Percentiles rank a stretch among this genome's conserved stretches.
phyloP scores from a whole-genome alignment of 2,329 filamentous ascomycete genomes.

The Rutstroemia sp. region DNA sequence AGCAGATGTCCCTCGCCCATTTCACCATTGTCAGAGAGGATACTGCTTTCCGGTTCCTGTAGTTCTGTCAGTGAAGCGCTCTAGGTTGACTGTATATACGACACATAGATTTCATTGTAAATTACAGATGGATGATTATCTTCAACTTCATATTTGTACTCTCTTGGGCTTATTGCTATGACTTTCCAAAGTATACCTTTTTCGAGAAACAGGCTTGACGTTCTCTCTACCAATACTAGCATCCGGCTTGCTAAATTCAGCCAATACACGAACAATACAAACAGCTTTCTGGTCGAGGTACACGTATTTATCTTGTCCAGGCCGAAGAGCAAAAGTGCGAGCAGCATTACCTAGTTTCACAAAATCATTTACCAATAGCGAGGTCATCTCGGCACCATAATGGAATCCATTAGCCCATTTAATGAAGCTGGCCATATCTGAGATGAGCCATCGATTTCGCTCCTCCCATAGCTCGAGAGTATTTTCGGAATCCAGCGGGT shows the following conservation, averaged over 20 bases:
- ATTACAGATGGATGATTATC: too few species aligned
- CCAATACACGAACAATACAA: not conserved
- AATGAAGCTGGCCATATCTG: not conserved
- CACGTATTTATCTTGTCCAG: not conserved
- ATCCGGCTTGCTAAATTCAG: not conserved
- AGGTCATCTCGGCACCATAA: not conserved
- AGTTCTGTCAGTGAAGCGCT: too few species aligned
- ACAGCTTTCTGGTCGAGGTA: not conserved
- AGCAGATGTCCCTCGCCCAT: too few species aligned
- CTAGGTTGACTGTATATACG: too few species aligned
- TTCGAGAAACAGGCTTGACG: not conserved
- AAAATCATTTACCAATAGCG: not conserved
- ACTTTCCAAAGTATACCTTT: not conserved
- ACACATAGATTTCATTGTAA: too few species aligned
- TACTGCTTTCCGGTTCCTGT: too few species aligned
- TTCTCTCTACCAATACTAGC: not conserved
- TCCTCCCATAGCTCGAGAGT: not conserved
- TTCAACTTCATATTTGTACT: not conserved
- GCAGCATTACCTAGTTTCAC: not conserved
- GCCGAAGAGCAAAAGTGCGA: not conserved
- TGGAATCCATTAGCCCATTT: not conserved
- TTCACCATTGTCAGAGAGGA: too few species aligned
- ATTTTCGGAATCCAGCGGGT: not conserved
- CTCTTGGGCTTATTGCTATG: not conserved
- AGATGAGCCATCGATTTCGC: not conserved